Evolutionary conservation across 352 stramenopile genomes (phyloP).

Genomic region (Plasmopara halstedii): DNA sequence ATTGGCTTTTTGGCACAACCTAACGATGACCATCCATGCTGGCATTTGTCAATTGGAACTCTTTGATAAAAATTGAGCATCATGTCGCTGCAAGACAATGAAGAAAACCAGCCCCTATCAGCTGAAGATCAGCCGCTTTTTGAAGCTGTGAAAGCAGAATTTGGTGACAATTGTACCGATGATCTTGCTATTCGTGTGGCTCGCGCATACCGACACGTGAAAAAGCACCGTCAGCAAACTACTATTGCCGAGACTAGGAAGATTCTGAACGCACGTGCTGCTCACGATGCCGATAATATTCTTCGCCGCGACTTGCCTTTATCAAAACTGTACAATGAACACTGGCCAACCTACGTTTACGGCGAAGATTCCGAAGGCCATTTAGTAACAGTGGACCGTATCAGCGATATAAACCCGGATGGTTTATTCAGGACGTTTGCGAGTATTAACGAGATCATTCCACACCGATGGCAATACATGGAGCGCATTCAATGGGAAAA

Average conservation of each 20-base stretch:
- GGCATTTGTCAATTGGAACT: slow-evolving; percentile 13
- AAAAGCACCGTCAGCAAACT: slow-evolving; percentile 62
- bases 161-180: slow-evolving; percentile 46
- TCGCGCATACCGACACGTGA: slow-evolving; percentile 50
- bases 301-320: slow-evolving; percentile 43
- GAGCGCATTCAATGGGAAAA: slow-evolving; percentile 79
- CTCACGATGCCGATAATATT: slow-evolving; percentile 38
- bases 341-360: slow-evolving; percentile 53
- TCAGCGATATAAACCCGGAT: slow-evolving; percentile 59
- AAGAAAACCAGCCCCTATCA: slow-evolving; percentile 37
- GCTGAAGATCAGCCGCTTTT: slow-evolving; percentile 51
- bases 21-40: not conserved
- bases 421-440: slow-evolving; percentile 51
- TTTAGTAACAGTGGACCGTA: slow-evolving; percentile 56
- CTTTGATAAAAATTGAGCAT: not conserved
- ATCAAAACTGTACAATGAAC: slow-evolving; percentile 59
- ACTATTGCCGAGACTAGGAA: slow-evolving; percentile 55
- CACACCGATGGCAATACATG: slow-evolving; percentile 68
- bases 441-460: slow-evolving; percentile 45
- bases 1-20: slow-evolving; percentile 14
- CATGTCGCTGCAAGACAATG: slow-evolving; percentile 34
- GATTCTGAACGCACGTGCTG: slow-evolving; percentile 50
- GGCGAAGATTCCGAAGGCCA: slow-evolving; percentile 69
- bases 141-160: slow-evolving; percentile 43
- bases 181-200: slow-evolving; percentile 56